Evolutionary conservation across 1,284 basidiomycete genomes (phyloP).

Genomic region (Leccinum variabile): DNA sequence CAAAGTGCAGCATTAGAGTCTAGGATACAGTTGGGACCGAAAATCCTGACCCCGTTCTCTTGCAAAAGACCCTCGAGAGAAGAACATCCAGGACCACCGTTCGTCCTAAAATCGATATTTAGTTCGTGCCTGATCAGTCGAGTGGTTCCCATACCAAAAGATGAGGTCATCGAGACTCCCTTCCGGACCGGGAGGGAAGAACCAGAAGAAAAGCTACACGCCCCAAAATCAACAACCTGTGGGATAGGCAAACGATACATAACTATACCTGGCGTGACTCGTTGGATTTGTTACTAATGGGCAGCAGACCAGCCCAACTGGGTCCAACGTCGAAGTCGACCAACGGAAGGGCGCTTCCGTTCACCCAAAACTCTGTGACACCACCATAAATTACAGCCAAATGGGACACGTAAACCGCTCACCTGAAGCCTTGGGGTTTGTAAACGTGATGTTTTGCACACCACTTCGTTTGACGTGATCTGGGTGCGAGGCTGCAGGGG

Average conservation of each 20-base stretch:
- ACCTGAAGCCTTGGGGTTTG: conserved; percentile 65
- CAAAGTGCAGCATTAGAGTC: background rate
- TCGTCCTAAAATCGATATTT: conserved; percentile 40
- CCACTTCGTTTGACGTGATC: conserved; percentile 10
- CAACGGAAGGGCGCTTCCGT: conserved; percentile 67
- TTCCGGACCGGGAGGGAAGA: conserved; percentile 76
- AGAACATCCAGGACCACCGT: conserved; percentile 62
- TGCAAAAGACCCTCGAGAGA: conserved; percentile 77
- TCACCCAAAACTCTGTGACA: conserved; percentile 64
- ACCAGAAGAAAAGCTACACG: conserved; percentile 82
- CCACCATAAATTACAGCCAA: background rate
- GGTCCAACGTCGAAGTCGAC: conserved; percentile 70
- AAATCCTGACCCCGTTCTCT: conserved; percentile 70
- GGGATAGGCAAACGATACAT: conserved; percentile 51
- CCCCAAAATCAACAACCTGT: conserved; percentile 52
- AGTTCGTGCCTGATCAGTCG: background rate
- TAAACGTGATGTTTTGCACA: conserved; percentile 69
- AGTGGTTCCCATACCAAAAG: conserved; percentile 52
- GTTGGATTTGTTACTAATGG: conserved; percentile 58
- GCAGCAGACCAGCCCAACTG: conserved; percentile 58
- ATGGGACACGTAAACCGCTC: conserved; percentile 16
- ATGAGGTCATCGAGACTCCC: conserved; percentile 71
- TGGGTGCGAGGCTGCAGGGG: conserved; percentile 5
- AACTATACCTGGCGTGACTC: conserved; percentile 62
- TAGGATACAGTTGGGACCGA: background rate